These are phyloP conservation scores for Nemania serpens DNA, from an alignment of 2,329 filamentous ascomycete genomes.

Conservation along the genomic window DNA sequence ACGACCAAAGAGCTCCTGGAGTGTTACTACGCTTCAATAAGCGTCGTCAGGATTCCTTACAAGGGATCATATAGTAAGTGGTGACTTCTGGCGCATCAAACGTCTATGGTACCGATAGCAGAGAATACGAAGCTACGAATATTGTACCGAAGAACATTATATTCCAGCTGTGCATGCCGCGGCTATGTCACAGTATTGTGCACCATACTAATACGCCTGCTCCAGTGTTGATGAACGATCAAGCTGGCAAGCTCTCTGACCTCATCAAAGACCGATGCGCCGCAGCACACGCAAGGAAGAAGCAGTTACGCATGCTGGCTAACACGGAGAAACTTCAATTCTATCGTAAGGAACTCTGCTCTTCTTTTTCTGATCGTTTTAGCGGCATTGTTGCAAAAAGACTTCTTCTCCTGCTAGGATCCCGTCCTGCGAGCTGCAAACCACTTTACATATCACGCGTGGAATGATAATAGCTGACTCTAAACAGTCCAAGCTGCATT, in stretches of 20 bases:
- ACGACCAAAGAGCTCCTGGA: conserved; percentile 52
- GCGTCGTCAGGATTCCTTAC: conserved; percentile 53
- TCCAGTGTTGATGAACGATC: conserved; percentile 54
- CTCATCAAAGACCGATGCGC: conserved; percentile 49
- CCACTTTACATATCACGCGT: neutral
- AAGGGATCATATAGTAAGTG: conserved; percentile 42
- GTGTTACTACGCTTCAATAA: conserved; percentile 56
- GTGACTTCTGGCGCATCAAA: neutral
- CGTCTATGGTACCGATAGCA: neutral
- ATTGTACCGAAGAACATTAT: neutral
- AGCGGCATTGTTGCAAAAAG: neutral
- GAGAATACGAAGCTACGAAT: neutral
- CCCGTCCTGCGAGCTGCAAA: too few relatives aligned
- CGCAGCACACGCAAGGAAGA: conserved; percentile 48
- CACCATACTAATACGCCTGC: neutral
- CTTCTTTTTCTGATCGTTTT: neutral
- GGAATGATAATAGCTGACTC: conserved; percentile 32
- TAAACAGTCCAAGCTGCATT: conserved; percentile 40
- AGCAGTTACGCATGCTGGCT: conserved; percentile 46
- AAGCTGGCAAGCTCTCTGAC: conserved; percentile 51
- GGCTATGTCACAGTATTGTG: neutral
- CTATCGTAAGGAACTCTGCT: conserved; percentile 5
- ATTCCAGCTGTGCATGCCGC: neutral
- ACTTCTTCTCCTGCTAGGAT: too few relatives aligned
- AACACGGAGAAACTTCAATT: conserved; percentile 31